These are phyloP conservation scores for Aspergillus baeticus DNA, from an alignment of 495 filamentous ascomycete species.

Conservation along the genomic window DNA sequence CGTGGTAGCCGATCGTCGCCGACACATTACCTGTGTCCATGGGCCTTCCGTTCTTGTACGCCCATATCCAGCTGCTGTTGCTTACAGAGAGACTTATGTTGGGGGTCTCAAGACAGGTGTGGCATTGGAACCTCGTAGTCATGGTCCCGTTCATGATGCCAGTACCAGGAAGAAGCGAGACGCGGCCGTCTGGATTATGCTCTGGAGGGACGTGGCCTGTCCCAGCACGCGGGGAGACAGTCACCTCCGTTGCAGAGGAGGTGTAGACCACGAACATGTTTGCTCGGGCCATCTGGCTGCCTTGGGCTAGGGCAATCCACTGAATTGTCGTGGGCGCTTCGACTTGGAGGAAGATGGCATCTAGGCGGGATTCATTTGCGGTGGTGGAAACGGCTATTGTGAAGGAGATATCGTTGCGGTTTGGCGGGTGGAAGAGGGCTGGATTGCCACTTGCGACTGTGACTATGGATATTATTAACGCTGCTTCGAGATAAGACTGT, in stretches of 20 bases:
- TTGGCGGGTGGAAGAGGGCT: not conserved
- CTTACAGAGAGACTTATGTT: constrained; percentile 30
- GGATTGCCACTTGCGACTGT: too few species aligned
- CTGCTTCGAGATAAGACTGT: too few species aligned
- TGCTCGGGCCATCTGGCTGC: constrained; percentile 53
- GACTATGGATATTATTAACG: too few species aligned
- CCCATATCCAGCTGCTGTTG: constrained; percentile 60
- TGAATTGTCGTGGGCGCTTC: constrained; percentile 49
- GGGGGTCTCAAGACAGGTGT: constrained; percentile 53
- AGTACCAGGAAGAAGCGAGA: constrained; percentile 56
- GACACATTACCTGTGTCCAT: constrained; percentile 48
- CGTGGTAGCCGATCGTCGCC: constrained; percentile 55
- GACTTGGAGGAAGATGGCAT: constrained; percentile 57
- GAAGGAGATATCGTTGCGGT: not conserved
- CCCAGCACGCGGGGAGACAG: constrained; percentile 57
- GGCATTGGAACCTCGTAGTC: constrained; percentile 58
- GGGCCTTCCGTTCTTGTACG: constrained; percentile 53
- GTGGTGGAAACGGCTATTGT: not conserved
- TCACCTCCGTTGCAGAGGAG: constrained; percentile 56
- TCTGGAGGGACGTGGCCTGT: constrained; percentile 47
- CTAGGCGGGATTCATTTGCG: not conserved
- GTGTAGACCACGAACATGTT: constrained; percentile 67
- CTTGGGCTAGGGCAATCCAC: constrained; percentile 66
- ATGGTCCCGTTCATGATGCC: constrained; percentile 54
- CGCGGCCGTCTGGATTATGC: constrained; percentile 39